Conservation (phyloP, 2,329 filamentous ascomycete species). For the Fulvia fulva region DNA sequence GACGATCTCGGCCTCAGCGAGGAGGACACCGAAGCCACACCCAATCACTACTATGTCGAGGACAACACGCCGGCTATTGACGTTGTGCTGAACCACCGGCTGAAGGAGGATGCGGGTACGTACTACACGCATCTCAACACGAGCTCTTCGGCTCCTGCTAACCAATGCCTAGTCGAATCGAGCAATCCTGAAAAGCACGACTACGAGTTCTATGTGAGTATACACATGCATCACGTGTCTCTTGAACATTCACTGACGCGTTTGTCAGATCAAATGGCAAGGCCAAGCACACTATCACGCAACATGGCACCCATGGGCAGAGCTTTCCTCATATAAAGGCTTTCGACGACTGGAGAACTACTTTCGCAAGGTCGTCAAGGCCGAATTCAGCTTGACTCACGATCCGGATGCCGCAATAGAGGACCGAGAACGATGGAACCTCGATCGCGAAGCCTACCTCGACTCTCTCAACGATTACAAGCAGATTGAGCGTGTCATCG, state of each 20-base stretch:
- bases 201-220: constrained; percentile 68
- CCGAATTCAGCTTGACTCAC: constrained; percentile 72
- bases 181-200: constrained; percentile 60
- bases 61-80: constrained; percentile 85
- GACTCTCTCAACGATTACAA: constrained; percentile 87
- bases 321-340: constrained; percentile 72
- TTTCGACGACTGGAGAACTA: constrained; percentile 93
- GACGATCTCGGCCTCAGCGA: constrained; percentile 55
- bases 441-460: constrained; percentile 88
- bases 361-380: constrained; percentile 74
- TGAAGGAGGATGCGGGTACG: constrained; percentile 59
- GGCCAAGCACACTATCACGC: constrained; percentile 92
- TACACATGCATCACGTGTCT: not conserved
- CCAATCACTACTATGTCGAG: constrained; percentile 68
- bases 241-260: constrained; percentile 19
- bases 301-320: constrained; percentile 82
- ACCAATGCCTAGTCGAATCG: constrained; percentile 21
- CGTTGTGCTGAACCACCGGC: constrained; percentile 79
- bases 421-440: constrained; percentile 86
- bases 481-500: constrained; percentile 89
- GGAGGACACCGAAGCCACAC: constrained; percentile 63
- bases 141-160: not conserved
- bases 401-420: constrained; percentile 74
- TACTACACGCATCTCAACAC: not conserved
- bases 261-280: constrained; percentile 85